These are phyloP conservation scores for Stylonectria norvegica DNA, from an alignment of 2,329 filamentous ascomycete species.

Conservation along the genomic window DNA sequence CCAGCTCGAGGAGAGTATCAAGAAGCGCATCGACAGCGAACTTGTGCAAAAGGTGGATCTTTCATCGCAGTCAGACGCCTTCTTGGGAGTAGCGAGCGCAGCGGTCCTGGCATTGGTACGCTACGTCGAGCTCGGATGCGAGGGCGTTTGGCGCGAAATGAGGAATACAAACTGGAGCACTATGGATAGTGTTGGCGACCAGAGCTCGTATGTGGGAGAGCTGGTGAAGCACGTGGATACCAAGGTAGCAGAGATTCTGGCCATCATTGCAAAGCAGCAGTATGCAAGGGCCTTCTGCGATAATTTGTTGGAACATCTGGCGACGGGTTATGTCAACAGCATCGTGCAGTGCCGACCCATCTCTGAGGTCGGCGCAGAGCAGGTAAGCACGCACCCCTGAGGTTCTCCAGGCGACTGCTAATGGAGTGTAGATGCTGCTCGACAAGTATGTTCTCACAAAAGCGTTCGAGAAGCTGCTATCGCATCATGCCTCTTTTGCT, in stretches of 20 bases:
- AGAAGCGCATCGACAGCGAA: constrained; percentile 79
- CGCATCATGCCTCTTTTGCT: constrained; percentile 52
- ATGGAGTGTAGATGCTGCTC: constrained; percentile 72
- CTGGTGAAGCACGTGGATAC: constrained; percentile 70
- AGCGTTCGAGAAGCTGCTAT: constrained; percentile 68
- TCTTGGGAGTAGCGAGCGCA: constrained; percentile 89
- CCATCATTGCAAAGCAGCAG: constrained; percentile 79
- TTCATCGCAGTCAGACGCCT: constrained; percentile 89
- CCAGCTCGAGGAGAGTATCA: constrained; percentile 92
- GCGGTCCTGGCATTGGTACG: constrained; percentile 81
- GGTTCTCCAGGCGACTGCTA: neutral
- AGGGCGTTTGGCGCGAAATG: constrained; percentile 94
- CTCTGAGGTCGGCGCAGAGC: constrained; percentile 90
- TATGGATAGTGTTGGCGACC: constrained; percentile 89
- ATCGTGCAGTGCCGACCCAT: constrained; percentile 88
- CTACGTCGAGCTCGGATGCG: constrained; percentile 76
- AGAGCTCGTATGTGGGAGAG: constrained; percentile 87
- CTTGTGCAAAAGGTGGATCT: constrained; percentile 76
- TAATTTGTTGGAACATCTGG: constrained; percentile 86
- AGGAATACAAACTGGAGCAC: constrained; percentile 91
- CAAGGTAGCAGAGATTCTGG: constrained; percentile 71
- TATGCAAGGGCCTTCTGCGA: constrained; percentile 95
- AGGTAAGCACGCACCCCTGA: constrained; percentile 47
- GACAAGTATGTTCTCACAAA: constrained; percentile 91
- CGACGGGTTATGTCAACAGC: constrained; percentile 73